Percentiles rank a stretch among this genome's conserved stretches.
These are phyloP conservation scores for Glonium stellatum DNA, from an alignment of 495 filamentous ascomycete species.

Conservation along the genomic window DNA sequence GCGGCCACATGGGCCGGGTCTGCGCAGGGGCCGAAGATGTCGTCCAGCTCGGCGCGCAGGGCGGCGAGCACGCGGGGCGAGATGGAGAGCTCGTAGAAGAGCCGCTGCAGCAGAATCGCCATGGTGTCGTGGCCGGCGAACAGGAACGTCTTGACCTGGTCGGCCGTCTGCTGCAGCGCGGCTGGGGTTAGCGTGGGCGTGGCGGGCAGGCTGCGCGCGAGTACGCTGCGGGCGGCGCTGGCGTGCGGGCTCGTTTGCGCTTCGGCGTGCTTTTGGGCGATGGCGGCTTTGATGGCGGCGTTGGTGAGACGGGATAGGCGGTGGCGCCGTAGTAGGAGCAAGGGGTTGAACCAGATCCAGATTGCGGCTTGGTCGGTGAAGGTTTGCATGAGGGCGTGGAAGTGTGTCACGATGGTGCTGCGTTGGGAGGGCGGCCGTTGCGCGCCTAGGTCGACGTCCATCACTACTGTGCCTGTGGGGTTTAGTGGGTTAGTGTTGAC, in stretches of 20 bases:
- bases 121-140: slow-evolving; percentile 46
- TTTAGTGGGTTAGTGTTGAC: too few relatives aligned
- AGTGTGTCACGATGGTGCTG: slow-evolving; percentile 10
- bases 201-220: slow-evolving; percentile 21
- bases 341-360: slow-evolving; percentile 12
- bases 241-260: slow-evolving; percentile 5
- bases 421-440: slow-evolving; percentile 4
- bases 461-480: slow-evolving; percentile 6
- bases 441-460: slow-evolving; percentile 12
- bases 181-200: slow-evolving; percentile 12
- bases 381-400: slow-evolving; percentile 6
- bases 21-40: slow-evolving; percentile 29
- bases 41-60: slow-evolving; percentile 36
- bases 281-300: slow-evolving; percentile 12
- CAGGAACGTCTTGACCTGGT: slow-evolving; percentile 34
- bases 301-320: slow-evolving; percentile 5
- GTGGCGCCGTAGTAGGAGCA: slow-evolving; percentile 6
- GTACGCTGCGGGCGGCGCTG: slow-evolving; percentile 16
- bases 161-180: slow-evolving; percentile 2
- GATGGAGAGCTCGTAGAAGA: slow-evolving; percentile 35
- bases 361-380: slow-evolving; percentile 15
- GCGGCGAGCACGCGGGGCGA: slow-evolving; percentile 33
- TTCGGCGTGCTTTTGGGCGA: slow-evolving; percentile 18
- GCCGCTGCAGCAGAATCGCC: slow-evolving; percentile 35
- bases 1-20: slow-evolving; percentile 12